phyloP scores from a whole-genome alignment of 352 stramenopile genomes.

The Globisporangium carolinianum region DNA sequence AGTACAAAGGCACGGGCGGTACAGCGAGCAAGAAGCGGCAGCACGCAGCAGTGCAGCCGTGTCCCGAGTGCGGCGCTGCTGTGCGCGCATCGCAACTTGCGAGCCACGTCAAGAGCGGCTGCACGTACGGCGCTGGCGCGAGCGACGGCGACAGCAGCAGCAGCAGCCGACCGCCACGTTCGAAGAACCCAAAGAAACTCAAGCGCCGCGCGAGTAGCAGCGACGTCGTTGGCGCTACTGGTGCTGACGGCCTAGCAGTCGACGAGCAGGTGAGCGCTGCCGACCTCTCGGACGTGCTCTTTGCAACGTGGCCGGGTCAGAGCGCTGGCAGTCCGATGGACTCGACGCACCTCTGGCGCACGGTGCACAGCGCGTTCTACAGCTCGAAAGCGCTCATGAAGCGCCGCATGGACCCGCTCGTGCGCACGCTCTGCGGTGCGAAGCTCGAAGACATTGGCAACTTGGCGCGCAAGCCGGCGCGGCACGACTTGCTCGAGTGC shows the following conservation, averaged over 20 bases:
- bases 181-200: conserved; percentile 28
- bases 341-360: conserved; percentile 72
- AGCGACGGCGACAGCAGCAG: not conserved
- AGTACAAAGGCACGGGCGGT: conserved; percentile 11
- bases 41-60: conserved; percentile 28
- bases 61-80: conserved; percentile 57
- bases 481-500: conserved; percentile 51
- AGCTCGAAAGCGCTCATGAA: conserved; percentile 53
- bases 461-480: conserved; percentile 23
- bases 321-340: conserved; percentile 63
- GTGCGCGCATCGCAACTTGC: conserved; percentile 63
- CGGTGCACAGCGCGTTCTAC: conserved; percentile 67
- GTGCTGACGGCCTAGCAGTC: conserved; percentile 10
- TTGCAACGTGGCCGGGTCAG: conserved; percentile 73
- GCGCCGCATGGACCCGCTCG: conserved; percentile 65
- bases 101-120: conserved; percentile 58
- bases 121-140: conserved; percentile 15
- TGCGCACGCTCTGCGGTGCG: conserved; percentile 56
- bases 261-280: conserved; percentile 19
- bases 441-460: conserved; percentile 64
- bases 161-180: conserved; percentile 12
- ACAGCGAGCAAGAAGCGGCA: conserved; percentile 35
- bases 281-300: conserved; percentile 72
- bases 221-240: not conserved
- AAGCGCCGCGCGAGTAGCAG: conserved; percentile 24